Percentiles rank a stretch among this genome's conserved stretches.
These are phyloP conservation scores for Cryptococcus neoformans DNA, from an alignment of 1,284 basidiomycete species.

Conservation along the genomic window DNA sequence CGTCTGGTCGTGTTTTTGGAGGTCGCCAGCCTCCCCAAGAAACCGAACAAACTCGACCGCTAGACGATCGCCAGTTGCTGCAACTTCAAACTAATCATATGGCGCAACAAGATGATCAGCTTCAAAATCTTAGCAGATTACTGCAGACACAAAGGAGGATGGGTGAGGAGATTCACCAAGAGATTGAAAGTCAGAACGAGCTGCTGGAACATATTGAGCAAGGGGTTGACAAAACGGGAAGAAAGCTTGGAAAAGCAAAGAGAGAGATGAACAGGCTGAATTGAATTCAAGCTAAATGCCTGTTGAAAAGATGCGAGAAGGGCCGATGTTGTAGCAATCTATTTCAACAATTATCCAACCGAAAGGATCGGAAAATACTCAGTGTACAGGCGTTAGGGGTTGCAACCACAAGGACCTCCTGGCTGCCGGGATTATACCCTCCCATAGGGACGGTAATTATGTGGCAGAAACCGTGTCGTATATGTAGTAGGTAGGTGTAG, in stretches of 20 bases:
- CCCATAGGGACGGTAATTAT: too few relatives aligned
- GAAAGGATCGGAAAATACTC: too few relatives aligned
- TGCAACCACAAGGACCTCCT: too few relatives aligned
- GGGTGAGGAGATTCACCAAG: constrained; percentile 80
- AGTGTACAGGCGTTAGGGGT: too few relatives aligned
- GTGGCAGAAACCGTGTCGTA: too few relatives aligned
- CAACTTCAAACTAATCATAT: constrained; percentile 77
- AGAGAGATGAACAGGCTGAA: constrained; percentile 66
- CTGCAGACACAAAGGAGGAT: constrained; percentile 81
- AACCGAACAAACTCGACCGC: constrained; percentile 76
- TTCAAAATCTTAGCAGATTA: constrained; percentile 73
- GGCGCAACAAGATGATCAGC: constrained; percentile 76
- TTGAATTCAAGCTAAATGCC: too few relatives aligned
- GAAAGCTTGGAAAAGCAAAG: constrained; percentile 73
- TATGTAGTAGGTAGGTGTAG: too few relatives aligned
- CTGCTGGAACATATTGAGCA: constrained; percentile 72
- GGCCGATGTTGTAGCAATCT: too few relatives aligned
- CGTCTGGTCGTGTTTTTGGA: constrained; percentile 67
- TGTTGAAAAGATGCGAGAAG: too few relatives aligned
- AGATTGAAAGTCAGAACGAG: constrained; percentile 82
- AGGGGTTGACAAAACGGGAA: constrained; percentile 71
- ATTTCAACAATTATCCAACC: too few relatives aligned
- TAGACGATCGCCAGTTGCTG: constrained; percentile 77
- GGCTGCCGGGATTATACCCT: too few relatives aligned
- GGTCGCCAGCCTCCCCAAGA: constrained; percentile 60